Conservation (phyloP, 495 filamentous ascomycete genomes). For the Neurospora sp. region DNA sequence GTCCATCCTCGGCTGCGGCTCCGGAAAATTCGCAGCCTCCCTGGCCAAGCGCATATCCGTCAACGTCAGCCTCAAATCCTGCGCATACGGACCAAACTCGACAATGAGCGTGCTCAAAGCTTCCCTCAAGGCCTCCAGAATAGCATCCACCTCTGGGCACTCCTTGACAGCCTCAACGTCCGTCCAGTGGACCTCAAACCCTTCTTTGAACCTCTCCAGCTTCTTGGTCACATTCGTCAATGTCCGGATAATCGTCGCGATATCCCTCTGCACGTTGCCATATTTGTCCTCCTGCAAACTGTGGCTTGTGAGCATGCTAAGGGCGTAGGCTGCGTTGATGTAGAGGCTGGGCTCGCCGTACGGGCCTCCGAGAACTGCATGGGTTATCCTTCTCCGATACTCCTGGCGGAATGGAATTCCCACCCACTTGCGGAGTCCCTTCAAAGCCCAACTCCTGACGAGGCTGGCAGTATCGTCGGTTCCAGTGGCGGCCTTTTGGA, state of each 20-base stretch:
- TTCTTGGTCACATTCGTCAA: slow-evolving; percentile 56
- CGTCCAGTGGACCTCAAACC: slow-evolving; percentile 67
- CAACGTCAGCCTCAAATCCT: slow-evolving; percentile 51
- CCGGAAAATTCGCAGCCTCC: slow-evolving; percentile 40
- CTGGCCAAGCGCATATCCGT: slow-evolving; percentile 61
- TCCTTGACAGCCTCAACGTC: slow-evolving; percentile 47
- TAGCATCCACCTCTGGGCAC: slow-evolving; percentile 51
- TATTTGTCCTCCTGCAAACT: slow-evolving; percentile 77
- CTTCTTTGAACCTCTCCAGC: slow-evolving; percentile 56
- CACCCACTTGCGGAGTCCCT: slow-evolving; percentile 40
- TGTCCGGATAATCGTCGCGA: slow-evolving; percentile 59
- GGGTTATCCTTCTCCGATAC: slow-evolving; percentile 49
- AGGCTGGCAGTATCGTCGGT: slow-evolving; percentile 29
- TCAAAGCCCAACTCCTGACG: slow-evolving; percentile 17
- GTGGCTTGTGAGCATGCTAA: slow-evolving; percentile 57
- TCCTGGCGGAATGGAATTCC: slow-evolving; percentile 65
- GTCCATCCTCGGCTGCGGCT: neutral
- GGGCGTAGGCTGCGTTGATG: slow-evolving; percentile 57
- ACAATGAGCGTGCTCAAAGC: slow-evolving; percentile 51
- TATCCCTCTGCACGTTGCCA: slow-evolving; percentile 72
- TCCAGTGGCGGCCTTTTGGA: slow-evolving; percentile 35
- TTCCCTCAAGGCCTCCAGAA: slow-evolving; percentile 48
- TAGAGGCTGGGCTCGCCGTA: slow-evolving; percentile 54
- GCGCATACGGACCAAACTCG: slow-evolving; percentile 61
- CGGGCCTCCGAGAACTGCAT: slow-evolving; percentile 59